phyloP scores from a whole-genome alignment of 495 filamentous ascomycete species.

The Massariosphaeria phaeospora region DNA sequence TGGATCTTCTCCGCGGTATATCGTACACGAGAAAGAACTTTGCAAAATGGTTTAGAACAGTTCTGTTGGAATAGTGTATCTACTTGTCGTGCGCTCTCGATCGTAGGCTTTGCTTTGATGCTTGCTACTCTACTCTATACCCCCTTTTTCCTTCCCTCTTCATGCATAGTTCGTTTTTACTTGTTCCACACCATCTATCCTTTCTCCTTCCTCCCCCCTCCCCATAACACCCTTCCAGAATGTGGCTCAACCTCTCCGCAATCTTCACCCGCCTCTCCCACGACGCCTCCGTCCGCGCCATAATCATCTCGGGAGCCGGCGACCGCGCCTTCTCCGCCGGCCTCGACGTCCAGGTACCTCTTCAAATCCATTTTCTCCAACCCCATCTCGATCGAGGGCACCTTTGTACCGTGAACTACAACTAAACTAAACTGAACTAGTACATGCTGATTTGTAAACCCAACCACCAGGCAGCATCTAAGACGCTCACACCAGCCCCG shows the following conservation, averaged over 20 bases:
- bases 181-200: constrained; percentile 1
- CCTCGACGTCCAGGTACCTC: constrained; percentile 56
- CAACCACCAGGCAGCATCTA: constrained; percentile 29
- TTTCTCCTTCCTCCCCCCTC: not conserved
- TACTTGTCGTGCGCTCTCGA: too few species aligned
- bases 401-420: not conserved
- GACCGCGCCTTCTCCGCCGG: constrained; percentile 80
- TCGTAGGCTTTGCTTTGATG: too few species aligned
- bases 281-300: constrained; percentile 66
- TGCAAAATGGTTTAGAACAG: too few species aligned
- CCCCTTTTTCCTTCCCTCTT: not conserved
- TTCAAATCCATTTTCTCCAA: not conserved
- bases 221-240: constrained; percentile 44
- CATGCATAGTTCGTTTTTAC: too few species aligned
- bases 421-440: not conserved
- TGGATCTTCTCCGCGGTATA: too few species aligned
- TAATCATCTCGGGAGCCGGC: constrained; percentile 80
- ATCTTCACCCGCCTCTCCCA: constrained; percentile 71
- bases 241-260: constrained; percentile 78
- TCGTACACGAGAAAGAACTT: too few species aligned
- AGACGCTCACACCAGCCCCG: constrained; percentile 9
- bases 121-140: too few species aligned
- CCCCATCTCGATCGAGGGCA: not conserved
- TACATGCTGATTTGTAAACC: not conserved
- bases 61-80: too few species aligned